Percentiles rank a stretch among this genome's conserved stretches.
Evolutionary conservation across 345 rosid species (phyloP).

Genomic region (Kernera saxatilis): DNA sequence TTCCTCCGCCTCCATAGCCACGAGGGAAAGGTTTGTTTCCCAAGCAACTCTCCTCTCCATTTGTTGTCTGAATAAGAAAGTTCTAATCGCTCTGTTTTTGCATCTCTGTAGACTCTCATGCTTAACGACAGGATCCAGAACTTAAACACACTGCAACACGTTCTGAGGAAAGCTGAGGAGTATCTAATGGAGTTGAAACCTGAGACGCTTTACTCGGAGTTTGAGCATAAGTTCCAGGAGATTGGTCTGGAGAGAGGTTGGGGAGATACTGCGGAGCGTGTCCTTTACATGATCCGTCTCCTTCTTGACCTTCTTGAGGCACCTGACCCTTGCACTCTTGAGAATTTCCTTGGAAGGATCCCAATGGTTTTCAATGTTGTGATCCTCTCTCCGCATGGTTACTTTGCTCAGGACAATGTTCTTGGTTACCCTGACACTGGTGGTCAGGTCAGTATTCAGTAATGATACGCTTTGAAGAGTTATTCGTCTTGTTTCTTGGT

Average conservation of each 20-base stretch:
- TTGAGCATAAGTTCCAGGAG: conserved; percentile 71
- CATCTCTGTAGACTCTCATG: conserved; percentile 61
- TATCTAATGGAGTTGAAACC: conserved; percentile 42
- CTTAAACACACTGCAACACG: conserved; percentile 56
- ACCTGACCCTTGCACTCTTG: conserved; percentile 86
- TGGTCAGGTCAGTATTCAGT: conserved; percentile 53
- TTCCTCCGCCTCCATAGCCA: conserved; percentile 75
- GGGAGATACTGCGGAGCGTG: conserved; percentile 78
- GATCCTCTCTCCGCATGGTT: conserved; percentile 85
- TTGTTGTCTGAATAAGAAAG: neutral
- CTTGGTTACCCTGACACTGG: conserved; percentile 95
- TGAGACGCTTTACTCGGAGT: conserved; percentile 44
- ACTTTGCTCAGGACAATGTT: conserved; percentile 91
- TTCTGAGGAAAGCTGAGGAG: conserved; percentile 86
- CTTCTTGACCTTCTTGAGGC: conserved; percentile 92
- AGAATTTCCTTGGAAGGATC: conserved; percentile 67
- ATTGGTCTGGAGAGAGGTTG: conserved; percentile 90
- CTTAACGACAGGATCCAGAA: conserved; percentile 63
- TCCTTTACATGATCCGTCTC: conserved; percentile 70
- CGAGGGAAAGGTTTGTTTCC: conserved; percentile 60
- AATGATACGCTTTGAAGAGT: neutral
- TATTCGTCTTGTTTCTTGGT: neutral
- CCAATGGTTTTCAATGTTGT: conserved; percentile 90
- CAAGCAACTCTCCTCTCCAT: neutral
- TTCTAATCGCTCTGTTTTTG: neutral